Conservation (phyloP, 192 early-diverging fungal species). For the Jimgerdemannia flammicorona region DNA sequence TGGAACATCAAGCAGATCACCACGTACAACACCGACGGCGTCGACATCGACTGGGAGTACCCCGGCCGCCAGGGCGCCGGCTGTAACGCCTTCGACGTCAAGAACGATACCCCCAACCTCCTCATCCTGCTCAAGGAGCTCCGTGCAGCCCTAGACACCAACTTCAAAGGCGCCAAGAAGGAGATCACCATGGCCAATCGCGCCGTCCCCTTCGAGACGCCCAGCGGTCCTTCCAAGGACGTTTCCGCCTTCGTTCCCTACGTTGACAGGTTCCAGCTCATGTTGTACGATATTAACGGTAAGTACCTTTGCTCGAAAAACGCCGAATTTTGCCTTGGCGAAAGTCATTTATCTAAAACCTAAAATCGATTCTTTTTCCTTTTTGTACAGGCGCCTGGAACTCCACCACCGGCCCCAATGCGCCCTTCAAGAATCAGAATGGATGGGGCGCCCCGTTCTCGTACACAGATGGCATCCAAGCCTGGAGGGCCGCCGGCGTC, state of each 20-base stretch:
- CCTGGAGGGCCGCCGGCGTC: constrained; percentile 59
- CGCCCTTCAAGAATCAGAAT: constrained; percentile 39
- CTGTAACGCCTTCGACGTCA: constrained; percentile 43
- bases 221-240: constrained; percentile 38
- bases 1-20: constrained; percentile 50
- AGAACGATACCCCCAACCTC: constrained; percentile 55
- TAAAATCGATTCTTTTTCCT: constrained; percentile 8
- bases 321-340: background rate
- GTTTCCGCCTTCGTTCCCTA: constrained; percentile 45
- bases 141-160: constrained; percentile 35
- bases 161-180: constrained; percentile 39
- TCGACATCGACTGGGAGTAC: constrained; percentile 68
- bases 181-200: constrained; percentile 59
- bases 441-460: constrained; percentile 34
- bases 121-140: constrained; percentile 49
- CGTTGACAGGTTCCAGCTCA: constrained; percentile 63
- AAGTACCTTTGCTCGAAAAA: background rate
- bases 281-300: constrained; percentile 61
- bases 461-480: constrained; percentile 37
- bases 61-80: constrained; percentile 51
- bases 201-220: constrained; percentile 51
- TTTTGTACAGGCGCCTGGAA: constrained; percentile 45
- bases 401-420: constrained; percentile 56
- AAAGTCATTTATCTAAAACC: constrained; percentile 8
- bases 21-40: constrained; percentile 56